Evolutionary conservation across 306 rosid genomes (phyloP).

Genomic region (Quercus gilva): DNA sequence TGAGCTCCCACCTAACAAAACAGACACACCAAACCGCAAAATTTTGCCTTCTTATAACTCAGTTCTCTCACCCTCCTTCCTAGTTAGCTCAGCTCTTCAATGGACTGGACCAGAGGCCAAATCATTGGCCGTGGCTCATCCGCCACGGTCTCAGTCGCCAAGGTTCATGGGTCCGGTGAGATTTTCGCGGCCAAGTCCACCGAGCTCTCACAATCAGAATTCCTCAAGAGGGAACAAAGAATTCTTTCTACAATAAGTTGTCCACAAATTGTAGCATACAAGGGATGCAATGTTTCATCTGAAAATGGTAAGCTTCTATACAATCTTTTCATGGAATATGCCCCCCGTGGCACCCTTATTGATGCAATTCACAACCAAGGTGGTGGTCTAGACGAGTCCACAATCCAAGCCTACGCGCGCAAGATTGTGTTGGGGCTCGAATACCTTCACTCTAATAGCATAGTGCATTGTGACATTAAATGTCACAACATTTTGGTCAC

Average conservation of each 20-base stretch:
- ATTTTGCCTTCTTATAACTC: neutral
- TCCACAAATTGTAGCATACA: slow-evolving; percentile 50
- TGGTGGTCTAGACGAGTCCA: slow-evolving; percentile 44
- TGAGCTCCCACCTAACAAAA: slow-evolving; percentile 12
- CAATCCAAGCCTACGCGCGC: slow-evolving; percentile 40
- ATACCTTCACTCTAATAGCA: slow-evolving; percentile 60
- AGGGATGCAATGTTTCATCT: slow-evolving; percentile 53
- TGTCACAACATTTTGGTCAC: slow-evolving; percentile 60
- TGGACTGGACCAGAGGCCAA: slow-evolving; percentile 75
- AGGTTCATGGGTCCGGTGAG: slow-evolving; percentile 24
- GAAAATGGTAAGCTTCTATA: slow-evolving; percentile 54
- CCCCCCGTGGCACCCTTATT: slow-evolving; percentile 54
- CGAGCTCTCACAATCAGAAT: slow-evolving; percentile 47
- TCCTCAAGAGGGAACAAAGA: slow-evolving; percentile 49
- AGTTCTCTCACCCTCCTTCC: neutral
- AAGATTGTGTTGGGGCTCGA: slow-evolving; percentile 56
- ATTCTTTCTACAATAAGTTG: slow-evolving; percentile 51
- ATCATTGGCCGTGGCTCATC: slow-evolving; percentile 78
- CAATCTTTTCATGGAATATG: slow-evolving; percentile 76
- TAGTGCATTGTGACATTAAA: slow-evolving; percentile 91
- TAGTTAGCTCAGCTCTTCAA: neutral
- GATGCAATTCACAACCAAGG: slow-evolving; percentile 37
- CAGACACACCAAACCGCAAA: neutral
- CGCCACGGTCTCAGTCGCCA: slow-evolving; percentile 61
- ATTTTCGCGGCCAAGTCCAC: slow-evolving; percentile 61